Percentiles rank a stretch among this genome's conserved stretches.
phyloP scores from a whole-genome alignment of 2,329 filamentous ascomycete genomes.

The Fusarium heterosporum region DNA sequence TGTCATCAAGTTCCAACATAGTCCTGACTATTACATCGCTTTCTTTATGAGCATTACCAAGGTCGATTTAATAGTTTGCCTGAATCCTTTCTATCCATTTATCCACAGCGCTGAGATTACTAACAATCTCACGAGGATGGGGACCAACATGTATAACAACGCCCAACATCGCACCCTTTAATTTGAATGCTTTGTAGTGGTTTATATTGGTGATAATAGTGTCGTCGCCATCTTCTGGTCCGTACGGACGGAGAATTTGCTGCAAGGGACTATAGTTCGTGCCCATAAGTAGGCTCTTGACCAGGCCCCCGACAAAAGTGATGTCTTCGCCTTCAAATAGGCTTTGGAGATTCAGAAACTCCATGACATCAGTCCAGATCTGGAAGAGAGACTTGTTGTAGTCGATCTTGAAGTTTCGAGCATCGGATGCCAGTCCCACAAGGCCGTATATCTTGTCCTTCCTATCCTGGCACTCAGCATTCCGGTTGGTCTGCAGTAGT shows the following conservation, averaged over 20 bases:
- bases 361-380: background rate
- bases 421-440: background rate
- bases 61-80: background rate
- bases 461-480: background rate
- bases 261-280: background rate
- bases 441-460: constrained; percentile 3
- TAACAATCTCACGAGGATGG: background rate
- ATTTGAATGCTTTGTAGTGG: background rate
- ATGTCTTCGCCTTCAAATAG: background rate
- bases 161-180: background rate
- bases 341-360: background rate
- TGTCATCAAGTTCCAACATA: background rate
- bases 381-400: rapidly evolving
- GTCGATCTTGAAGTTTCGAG: background rate
- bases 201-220: background rate
- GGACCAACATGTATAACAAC: background rate
- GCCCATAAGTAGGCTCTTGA: background rate
- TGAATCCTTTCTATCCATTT: background rate
- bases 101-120: background rate
- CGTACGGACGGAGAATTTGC: background rate
- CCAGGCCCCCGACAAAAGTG: rapidly evolving
- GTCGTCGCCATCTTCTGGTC: background rate
- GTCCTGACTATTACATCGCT: background rate
- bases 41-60: background rate
- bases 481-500: rapidly evolving